Evolutionary conservation across 2,329 filamentous ascomycete species (phyloP).

Genomic region (Aspergillus quadricinctus): DNA sequence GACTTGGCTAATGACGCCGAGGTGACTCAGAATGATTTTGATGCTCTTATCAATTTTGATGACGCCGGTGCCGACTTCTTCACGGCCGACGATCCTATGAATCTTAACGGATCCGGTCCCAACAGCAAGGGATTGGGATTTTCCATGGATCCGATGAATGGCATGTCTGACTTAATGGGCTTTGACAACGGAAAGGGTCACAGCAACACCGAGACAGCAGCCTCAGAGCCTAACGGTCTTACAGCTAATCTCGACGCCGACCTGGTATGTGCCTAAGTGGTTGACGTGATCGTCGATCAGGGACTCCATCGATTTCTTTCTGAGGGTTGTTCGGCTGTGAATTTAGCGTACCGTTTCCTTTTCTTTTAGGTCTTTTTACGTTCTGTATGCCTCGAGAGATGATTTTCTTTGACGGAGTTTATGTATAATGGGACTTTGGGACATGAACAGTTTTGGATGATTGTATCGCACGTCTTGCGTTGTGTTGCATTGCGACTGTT

Average conservation of each 20-base stretch:
- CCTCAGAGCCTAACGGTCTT: slow-evolving; percentile 7
- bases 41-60: slow-evolving; percentile 45
- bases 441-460: not conserved
- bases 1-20: slow-evolving; percentile 43
- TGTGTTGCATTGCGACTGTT: slow-evolving; percentile 1
- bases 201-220: slow-evolving; percentile 3
- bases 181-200: slow-evolving; percentile 9
- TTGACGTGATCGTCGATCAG: not conserved
- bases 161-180: slow-evolving; percentile 13
- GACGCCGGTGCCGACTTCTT: slow-evolving; percentile 37
- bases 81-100: slow-evolving; percentile 22
- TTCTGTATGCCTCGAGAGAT: not conserved
- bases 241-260: slow-evolving; percentile 17
- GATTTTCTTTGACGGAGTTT: not conserved
- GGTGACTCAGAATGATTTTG: slow-evolving; percentile 44
- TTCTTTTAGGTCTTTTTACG: not conserved
- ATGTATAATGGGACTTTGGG: not conserved
- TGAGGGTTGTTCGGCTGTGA: not conserved
- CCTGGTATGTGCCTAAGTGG: slow-evolving; percentile 12
- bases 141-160: slow-evolving; percentile 6
- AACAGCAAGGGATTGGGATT: slow-evolving; percentile 13
- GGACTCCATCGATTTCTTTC: too few species aligned
- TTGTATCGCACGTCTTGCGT: not conserved
- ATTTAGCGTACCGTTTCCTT: not conserved
- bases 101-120: not conserved